Evolutionary conservation across 495 filamentous ascomycete species (phyloP).

Genomic region (Aspergillus wentii): DNA sequence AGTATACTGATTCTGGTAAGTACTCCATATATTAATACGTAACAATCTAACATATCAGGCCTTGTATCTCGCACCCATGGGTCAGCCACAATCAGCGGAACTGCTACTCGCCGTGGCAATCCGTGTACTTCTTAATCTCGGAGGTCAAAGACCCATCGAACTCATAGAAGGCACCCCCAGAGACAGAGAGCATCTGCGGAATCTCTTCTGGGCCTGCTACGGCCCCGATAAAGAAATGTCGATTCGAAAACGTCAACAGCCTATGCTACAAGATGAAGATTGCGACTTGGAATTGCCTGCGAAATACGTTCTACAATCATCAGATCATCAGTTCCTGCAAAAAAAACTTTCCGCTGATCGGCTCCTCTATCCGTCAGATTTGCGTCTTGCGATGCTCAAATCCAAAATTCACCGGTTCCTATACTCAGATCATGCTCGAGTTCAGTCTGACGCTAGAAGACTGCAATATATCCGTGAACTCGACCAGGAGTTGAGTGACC

Average conservation of each 20-base stretch:
- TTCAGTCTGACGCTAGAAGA: conserved; percentile 13
- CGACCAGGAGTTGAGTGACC: conserved; percentile 20
- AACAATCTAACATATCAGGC: conserved; percentile 7
- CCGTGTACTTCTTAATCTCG: conserved; percentile 16
- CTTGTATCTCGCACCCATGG: conserved; percentile 17
- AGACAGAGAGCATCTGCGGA: conserved; percentile 19
- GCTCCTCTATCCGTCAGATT: conserved; percentile 24
- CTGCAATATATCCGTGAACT: conserved; percentile 23
- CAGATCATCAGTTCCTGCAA: conserved; percentile 17
- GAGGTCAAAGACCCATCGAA: conserved; percentile 10
- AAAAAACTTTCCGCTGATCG: conserved; percentile 15
- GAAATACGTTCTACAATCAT: conserved; percentile 14
- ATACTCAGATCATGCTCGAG: conserved; percentile 12
- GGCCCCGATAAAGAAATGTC: conserved; percentile 28
- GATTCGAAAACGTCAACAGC: conserved; percentile 20
- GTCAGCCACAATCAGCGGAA: conserved; percentile 16
- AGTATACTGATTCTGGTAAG: conserved; percentile 19
- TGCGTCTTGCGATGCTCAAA: conserved; percentile 24
- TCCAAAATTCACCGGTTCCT: conserved; percentile 22
- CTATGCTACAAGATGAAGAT: conserved; percentile 22
- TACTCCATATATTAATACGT: not conserved
- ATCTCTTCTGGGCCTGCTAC: conserved; percentile 34
- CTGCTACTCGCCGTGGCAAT: conserved; percentile 17
- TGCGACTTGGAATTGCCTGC: conserved; percentile 27
- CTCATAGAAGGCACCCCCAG: conserved; percentile 2